A percentile compares a stretch with the other conserved stretches of the same genome.
Conservation (phyloP, 1,284 basidiomycete species). For the Boletellus sp. region DNA sequence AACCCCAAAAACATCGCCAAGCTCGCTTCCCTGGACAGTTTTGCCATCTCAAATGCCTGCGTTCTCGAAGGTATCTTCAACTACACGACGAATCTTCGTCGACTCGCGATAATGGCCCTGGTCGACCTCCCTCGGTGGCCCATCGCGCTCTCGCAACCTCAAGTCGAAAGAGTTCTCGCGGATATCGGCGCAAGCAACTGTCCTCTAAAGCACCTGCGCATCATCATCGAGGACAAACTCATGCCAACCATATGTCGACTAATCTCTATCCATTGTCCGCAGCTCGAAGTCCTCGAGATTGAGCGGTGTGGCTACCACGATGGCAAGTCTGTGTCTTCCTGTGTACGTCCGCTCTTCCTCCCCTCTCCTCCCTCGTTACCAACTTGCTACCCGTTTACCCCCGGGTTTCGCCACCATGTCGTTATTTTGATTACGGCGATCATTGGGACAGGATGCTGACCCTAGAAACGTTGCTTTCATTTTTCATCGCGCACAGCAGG, state of each 20-base stretch:
- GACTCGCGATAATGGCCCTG: conserved; percentile 31
- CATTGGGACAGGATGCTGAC: conserved; percentile 30
- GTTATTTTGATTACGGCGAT: conserved; percentile 22
- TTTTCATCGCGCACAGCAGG: conserved; percentile 28
- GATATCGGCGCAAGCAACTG: conserved; percentile 33
- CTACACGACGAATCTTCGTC: conserved; percentile 27
- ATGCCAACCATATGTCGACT: conserved; percentile 27
- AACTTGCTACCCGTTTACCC: conserved; percentile 12
- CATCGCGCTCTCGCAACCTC: conserved; percentile 31
- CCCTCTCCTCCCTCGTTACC: conserved; percentile 16
- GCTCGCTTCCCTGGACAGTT: conserved; percentile 33
- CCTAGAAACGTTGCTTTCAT: conserved; percentile 30
- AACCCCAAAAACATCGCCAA: conserved; percentile 24
- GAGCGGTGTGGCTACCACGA: conserved; percentile 34
- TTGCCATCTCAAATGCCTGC: conserved; percentile 34
- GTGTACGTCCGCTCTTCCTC: conserved; percentile 30
- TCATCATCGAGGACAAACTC: conserved; percentile 33
- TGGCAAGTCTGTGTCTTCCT: conserved; percentile 34
- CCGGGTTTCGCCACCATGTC: conserved; percentile 9
- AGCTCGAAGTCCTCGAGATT: conserved; percentile 30
- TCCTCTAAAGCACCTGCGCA: conserved; percentile 28
- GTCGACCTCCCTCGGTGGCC: conserved; percentile 33
- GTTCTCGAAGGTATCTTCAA: conserved; percentile 27
- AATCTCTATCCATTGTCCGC: conserved; percentile 29
- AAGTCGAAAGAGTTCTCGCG: conserved; percentile 27